Evolutionary conservation across 345 rosid genomes (phyloP).

Genomic region (Eucalyptus tenuipes): DNA sequence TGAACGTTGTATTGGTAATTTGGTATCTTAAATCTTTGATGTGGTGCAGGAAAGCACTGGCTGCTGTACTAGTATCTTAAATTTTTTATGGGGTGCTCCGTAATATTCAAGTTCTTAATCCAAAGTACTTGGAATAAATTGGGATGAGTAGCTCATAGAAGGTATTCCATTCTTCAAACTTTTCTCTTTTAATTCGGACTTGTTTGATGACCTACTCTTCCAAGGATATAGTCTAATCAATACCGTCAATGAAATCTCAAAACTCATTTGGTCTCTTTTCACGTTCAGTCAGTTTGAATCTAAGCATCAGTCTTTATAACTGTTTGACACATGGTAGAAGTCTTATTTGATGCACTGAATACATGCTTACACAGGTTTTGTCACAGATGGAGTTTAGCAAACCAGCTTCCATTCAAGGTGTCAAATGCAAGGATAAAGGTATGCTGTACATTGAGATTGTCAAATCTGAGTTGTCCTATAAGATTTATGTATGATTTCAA

Average conservation of each 20-base stretch:
- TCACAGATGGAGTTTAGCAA: background rate
- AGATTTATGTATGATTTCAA: background rate
- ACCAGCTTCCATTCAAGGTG: background rate
- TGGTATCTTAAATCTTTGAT: background rate
- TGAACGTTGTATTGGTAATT: background rate
- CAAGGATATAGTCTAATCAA: background rate
- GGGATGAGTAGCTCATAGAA: background rate
- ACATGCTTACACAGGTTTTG: background rate
- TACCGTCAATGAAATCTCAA: background rate
- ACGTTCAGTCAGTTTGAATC: background rate
- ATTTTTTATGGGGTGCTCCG: background rate
- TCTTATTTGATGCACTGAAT: background rate
- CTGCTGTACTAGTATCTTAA: background rate
- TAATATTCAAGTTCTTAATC: background rate
- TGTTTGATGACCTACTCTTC: background rate
- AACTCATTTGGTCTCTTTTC: background rate
- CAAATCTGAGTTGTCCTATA: background rate
- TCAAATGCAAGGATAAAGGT: background rate
- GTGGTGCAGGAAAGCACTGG: background rate
- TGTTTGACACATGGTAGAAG: background rate
- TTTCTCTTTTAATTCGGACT: background rate
- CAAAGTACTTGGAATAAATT: background rate
- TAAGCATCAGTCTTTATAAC: background rate
- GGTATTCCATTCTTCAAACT: background rate
- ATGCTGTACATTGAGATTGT: background rate